A percentile compares a stretch with the other conserved stretches of the same genome.
These are phyloP conservation scores for Aspergillus clavatus DNA, from an alignment of 2,329 filamentous ascomycete genomes.

Conservation along the genomic window DNA sequence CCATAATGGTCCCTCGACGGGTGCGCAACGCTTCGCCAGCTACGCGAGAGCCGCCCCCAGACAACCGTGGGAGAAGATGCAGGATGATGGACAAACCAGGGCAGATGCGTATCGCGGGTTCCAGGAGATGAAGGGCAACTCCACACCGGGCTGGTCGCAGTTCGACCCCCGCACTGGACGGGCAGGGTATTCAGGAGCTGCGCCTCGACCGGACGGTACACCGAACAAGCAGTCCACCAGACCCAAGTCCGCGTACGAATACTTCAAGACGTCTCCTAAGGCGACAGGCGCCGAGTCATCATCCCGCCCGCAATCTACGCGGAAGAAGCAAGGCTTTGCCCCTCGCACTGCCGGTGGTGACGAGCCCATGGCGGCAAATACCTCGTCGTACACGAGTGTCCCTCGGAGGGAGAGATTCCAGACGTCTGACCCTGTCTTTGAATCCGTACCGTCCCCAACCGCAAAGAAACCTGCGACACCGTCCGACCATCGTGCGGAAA, in stretches of 20 bases:
- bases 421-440: slow-evolving; percentile 31
- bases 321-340: slow-evolving; percentile 54
- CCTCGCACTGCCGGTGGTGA: slow-evolving; percentile 56
- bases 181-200: slow-evolving; percentile 16
- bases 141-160: slow-evolving; percentile 32
- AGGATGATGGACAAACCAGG: slow-evolving; percentile 38
- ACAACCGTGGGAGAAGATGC: slow-evolving; percentile 34
- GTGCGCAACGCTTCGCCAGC: slow-evolving; percentile 38
- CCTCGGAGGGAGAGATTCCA: slow-evolving; percentile 31
- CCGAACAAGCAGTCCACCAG: slow-evolving; percentile 23
- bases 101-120: slow-evolving; percentile 44
- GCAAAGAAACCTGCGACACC: slow-evolving; percentile 39
- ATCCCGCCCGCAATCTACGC: slow-evolving; percentile 39
- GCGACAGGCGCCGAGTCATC: slow-evolving; percentile 32
- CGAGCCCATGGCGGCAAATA: slow-evolving; percentile 52
- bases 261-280: slow-evolving; percentile 30
- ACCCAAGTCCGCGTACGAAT: slow-evolving; percentile 39
- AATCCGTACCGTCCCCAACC: slow-evolving; percentile 38
- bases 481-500: slow-evolving; percentile 25
- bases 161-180: slow-evolving; percentile 39
- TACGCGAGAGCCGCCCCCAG: slow-evolving; percentile 39
- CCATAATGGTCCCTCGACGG: slow-evolving; percentile 31
- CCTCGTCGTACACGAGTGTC: slow-evolving; percentile 46
- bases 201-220: slow-evolving; percentile 19
- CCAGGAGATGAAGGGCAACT: slow-evolving; percentile 39